Conservation (phyloP, 306 rosid genomes). For the Begonia peltatifolia region DNA sequence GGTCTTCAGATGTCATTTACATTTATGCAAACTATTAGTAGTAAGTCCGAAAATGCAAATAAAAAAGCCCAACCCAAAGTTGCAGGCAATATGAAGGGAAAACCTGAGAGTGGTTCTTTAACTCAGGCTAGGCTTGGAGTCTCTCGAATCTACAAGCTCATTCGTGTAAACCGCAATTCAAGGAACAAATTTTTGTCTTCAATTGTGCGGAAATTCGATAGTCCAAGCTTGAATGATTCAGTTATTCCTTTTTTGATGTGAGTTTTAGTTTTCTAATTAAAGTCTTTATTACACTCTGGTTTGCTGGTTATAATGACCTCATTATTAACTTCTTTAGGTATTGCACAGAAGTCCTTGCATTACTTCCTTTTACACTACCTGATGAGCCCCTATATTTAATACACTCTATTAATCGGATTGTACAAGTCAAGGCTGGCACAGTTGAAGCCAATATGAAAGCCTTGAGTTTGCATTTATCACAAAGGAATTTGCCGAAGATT, state of each 20-base stretch:
- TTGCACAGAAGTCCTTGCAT: constrained; percentile 85
- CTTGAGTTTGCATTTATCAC: constrained; percentile 48
- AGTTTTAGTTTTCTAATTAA: constrained; percentile 20
- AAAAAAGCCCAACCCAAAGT: constrained; percentile 34
- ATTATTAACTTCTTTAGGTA: constrained; percentile 39
- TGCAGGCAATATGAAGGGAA: constrained; percentile 44
- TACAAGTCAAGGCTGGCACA: constrained; percentile 82
- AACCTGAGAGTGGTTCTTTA: constrained; percentile 44
- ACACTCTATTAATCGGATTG: constrained; percentile 71
- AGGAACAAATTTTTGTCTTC: constrained; percentile 96
- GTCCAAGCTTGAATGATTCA: constrained; percentile 49
- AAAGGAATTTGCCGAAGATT: constrained; percentile 23
- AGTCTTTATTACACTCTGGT: background rate
- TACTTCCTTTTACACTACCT: constrained; percentile 67
- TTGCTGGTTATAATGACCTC: constrained; percentile 13
- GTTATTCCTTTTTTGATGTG: constrained; percentile 71
- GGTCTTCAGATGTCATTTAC: constrained; percentile 94
- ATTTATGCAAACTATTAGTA: constrained; percentile 54
- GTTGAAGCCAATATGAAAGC: constrained; percentile 85
- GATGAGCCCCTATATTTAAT: constrained; percentile 94
- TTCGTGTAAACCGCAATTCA: constrained; percentile 72
- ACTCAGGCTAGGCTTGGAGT: constrained; percentile 90
- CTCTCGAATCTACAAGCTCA: constrained; percentile 97
- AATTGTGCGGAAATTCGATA: constrained; percentile 81
- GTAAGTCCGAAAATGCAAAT: constrained; percentile 32